Base-by-base conservation (phyloP, 345 rosid genomes). In the Reutealis trisperma region DNA sequence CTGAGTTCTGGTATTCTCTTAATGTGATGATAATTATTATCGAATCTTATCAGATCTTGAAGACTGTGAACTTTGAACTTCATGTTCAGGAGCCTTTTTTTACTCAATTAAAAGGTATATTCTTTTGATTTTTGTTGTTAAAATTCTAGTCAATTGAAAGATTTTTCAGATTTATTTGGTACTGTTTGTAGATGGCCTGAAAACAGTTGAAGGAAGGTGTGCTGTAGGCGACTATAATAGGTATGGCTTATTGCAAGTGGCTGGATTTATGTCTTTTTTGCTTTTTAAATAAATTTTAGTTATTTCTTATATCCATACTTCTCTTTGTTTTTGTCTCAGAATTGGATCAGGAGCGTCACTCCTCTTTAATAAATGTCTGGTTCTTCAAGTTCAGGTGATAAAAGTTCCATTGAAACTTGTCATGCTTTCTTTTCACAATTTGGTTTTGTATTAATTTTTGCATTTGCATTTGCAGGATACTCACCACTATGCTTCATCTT, bases 191-290 rank as follows among this genome's bases (percentile, higher is more conserved):
- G 98, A 89, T 85, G 94, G 98, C 58, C 42, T 79, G 45, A 91
- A 91, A 87, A 87, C 89, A 73, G 83, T 87, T 77, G 96, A 93
- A 87, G 96, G 98, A 83, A 88, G 98, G 75, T 93, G 98, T 79
- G 92, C 93, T 74, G 72, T 79, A 72, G 96, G 92, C 66, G 89
- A 88, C 75, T 89, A 90, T 81, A 87, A 80, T 70, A 76, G 88
- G 94, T 91, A 77, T 44, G 81, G 18, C 66, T 49, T 34, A 19
- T 54, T 15, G 0, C n/a, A 54, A 15, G 59, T 54, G 16, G 21
- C 19, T 51, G 16, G 21, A 19, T 11, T 68, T 27, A n/a, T 27
- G 2, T 58, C 49, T 24, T 67, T 37, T 73, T 65, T 54, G 14
- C 54, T 44, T 74, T 37, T 63, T 2, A 21, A 59, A 57, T 19